Evolutionary conservation across 306 rosid species (phyloP), one percentile per base, ranked within the genome.

Genomic region (Vigna nakashimae): DNA sequence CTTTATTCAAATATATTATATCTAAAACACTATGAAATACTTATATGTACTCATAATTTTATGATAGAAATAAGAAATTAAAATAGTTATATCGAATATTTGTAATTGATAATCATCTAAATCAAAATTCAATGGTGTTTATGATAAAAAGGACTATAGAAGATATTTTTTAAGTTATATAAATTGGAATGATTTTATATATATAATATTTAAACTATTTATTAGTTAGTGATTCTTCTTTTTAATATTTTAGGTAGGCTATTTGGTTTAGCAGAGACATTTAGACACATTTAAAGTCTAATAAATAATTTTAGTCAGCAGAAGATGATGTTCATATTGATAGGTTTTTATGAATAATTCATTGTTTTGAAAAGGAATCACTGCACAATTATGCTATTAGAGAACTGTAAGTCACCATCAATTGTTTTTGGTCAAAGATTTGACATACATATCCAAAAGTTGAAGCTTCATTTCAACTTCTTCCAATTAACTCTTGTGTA

Each of bases 401-500:
- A 22, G 2, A 60, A 60, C 60, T 10, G 6, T 6, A 46, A 75
- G 34, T 62, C 48, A 43, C 36, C 18, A 53, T 51, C 18, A n/a
- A 63, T 14, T 26, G 15, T 22, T 45, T 46, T 15, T 58, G 46
- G 65, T 68, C 76, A 45, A 34, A 60, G 49, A 62, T 70, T 62
- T 76, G 62, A 52, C 57, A 49, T 52, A 49, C 71, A 22, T 20
- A 48, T 69, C 55, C 45, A 48, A 59, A 71, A 50, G 8, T 38
- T 18, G 55, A 71, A 36, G 50, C 16, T 79, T 79, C 73, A 62
- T 36, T 63, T 48, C 49, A 22, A 32, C 62, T 77, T 68, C 69
- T 30, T 48, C 18, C 24, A 38, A 22, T 46, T 69, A 76, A 68
- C 49, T 6, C 1, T 62, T 4, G 67, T 38, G 34, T 51, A 53